A percentile compares a stretch with the other conserved stretches of the same genome.
Evolutionary conservation across 176 grass and related monocot species (phyloP).

Genomic region (Oryza punctata): DNA sequence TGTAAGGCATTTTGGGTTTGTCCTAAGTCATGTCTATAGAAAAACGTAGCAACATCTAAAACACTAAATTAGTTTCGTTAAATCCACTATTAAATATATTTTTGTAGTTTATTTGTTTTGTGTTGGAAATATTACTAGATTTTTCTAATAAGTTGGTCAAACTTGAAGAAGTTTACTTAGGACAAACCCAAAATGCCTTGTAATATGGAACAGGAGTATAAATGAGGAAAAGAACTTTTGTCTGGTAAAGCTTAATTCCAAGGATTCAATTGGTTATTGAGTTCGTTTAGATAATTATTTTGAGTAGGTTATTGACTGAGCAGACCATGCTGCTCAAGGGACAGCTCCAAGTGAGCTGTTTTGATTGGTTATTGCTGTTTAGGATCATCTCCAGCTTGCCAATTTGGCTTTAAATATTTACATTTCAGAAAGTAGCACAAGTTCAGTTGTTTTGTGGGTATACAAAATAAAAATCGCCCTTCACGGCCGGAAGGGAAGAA

Average conservation of each 20-base stretch:
- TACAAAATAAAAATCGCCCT: not conserved
- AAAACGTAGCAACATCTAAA: too few species aligned
- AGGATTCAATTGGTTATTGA: not conserved
- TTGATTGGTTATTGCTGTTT: not conserved
- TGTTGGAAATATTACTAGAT: too few species aligned
- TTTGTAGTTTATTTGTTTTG: too few species aligned
- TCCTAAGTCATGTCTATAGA: too few species aligned
- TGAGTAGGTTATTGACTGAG: not conserved
- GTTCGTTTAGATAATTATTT: not conserved
- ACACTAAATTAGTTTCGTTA: too few species aligned
- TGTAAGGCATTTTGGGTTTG: too few species aligned
- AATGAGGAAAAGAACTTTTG: not conserved
- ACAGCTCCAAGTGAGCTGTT: not conserved
- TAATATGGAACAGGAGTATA: too few species aligned
- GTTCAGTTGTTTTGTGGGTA: not conserved
- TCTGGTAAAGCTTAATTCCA: not conserved
- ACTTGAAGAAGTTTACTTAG: too few species aligned
- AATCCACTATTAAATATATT: too few species aligned
- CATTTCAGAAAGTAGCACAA: not conserved
- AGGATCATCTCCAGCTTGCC: not conserved
- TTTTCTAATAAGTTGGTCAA: too few species aligned
- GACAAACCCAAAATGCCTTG: too few species aligned
- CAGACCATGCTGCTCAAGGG: conserved; percentile 1
- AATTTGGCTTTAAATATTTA: not conserved
- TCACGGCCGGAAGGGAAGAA: not conserved